Conservation (phyloP, 164 flowering plant species). For the Nymphaea thermarum region DNA sequence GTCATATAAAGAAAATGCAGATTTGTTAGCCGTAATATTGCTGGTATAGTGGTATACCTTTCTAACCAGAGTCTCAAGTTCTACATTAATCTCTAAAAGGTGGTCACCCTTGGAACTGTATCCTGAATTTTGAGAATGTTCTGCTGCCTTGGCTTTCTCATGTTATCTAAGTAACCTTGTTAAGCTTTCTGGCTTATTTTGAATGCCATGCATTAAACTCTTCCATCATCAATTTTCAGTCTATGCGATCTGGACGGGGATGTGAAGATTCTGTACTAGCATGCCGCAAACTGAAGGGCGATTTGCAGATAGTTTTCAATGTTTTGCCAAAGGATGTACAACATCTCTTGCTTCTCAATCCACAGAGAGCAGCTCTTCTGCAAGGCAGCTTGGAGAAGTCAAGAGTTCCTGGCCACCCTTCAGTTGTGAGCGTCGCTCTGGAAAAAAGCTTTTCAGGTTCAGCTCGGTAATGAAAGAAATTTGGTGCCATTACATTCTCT, state of each 20-base stretch:
- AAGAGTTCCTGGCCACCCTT: constrained; percentile 25
- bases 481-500: no score
- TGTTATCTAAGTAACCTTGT: no score
- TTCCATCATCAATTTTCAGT: constrained; percentile 7
- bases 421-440: constrained; percentile 1
- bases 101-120: no score
- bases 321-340: constrained; percentile 87
- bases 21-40: no score
- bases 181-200: no score
- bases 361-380: constrained; percentile 57
- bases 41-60: no score
- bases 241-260: constrained; percentile 38
- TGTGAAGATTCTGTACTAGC: constrained; percentile 29
- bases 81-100: no score
- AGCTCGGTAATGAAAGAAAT: background rate
- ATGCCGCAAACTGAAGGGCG: constrained; percentile 57
- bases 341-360: constrained; percentile 71
- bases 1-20: no score
- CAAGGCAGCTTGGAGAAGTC: constrained; percentile 27
- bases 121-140: no score
- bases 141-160: no score
- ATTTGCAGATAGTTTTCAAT: constrained; percentile 54
- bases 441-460: background rate
- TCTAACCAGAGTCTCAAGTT: no score
- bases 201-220: no score